Evolutionary conservation across 148 eudicot genomes (phyloP).

Genomic region (Amaranthus palmeri): DNA sequence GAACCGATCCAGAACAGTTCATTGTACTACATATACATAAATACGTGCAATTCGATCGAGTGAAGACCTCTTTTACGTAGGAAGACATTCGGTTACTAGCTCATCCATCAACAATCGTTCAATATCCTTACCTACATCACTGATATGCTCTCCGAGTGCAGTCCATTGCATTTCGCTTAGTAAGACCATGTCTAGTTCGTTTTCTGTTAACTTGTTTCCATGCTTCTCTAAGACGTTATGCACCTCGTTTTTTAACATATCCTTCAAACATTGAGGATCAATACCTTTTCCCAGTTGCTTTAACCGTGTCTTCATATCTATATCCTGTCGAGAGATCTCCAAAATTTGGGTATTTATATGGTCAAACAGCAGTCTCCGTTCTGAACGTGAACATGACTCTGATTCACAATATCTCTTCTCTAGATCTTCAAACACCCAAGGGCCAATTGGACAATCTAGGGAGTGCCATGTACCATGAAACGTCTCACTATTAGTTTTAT

Average conservation of each 20-base stretch:
- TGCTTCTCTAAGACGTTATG: constrained; percentile 34
- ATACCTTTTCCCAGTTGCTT: constrained; percentile 16
- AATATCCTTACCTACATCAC: constrained; percentile 50
- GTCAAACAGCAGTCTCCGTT: constrained; percentile 70
- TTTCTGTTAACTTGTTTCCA: constrained; percentile 27
- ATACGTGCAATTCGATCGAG: not conserved
- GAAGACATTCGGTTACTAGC: constrained; percentile 40
- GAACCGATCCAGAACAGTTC: not conserved
- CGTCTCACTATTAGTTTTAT: constrained; percentile 30
- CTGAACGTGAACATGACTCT: constrained; percentile 34
- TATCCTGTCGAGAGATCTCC: constrained; percentile 32
- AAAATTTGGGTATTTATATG: constrained; percentile 45
- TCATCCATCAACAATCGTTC: constrained; percentile 61
- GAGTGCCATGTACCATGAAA: constrained; percentile 46
- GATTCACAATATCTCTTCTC: constrained; percentile 54
- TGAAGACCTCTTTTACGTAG: constrained; percentile 15
- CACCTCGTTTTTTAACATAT: constrained; percentile 38
- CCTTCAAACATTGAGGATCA: constrained; percentile 22
- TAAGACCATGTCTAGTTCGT: constrained; percentile 24
- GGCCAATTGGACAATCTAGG: constrained; percentile 41
- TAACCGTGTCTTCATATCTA: constrained; percentile 40
- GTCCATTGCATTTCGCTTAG: constrained; percentile 51
- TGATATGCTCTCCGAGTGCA: constrained; percentile 36
- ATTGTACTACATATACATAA: constrained; percentile 1
- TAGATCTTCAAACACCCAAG: constrained; percentile 54